These are phyloP conservation scores for Naegleria fowleri DNA, from an alignment of 208 protist genomes.

Conservation along the genomic window DNA sequence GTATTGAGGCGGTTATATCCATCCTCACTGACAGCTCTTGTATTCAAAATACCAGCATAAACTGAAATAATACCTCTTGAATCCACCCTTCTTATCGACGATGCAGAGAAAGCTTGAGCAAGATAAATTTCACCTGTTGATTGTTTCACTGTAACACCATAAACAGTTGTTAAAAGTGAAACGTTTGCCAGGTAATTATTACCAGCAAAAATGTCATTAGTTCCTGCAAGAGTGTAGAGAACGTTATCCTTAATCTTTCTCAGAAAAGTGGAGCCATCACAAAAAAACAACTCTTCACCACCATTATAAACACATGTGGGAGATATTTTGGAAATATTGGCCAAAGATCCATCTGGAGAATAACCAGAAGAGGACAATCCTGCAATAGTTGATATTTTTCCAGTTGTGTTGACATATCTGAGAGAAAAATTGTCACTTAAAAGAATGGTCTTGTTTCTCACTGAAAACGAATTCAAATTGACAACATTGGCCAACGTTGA, in stretches of 20 bases:
- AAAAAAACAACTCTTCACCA: neutral
- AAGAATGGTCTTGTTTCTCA: neutral
- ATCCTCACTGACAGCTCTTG: neutral
- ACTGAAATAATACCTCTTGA: neutral
- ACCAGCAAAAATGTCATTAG: neutral
- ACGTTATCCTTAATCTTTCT: neutral
- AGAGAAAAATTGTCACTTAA: neutral
- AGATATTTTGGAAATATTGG: neutral
- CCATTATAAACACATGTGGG: neutral
- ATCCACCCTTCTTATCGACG: neutral
- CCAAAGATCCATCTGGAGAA: neutral
- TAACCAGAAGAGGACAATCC: neutral
- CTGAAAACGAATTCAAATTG: neutral
- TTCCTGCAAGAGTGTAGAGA: neutral
- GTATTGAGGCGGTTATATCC: neutral
- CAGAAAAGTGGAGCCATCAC: neutral
- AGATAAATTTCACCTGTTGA: neutral
- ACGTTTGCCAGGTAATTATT: neutral
- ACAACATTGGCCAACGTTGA: neutral
- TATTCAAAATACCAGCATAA: neutral
- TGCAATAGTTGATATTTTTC: neutral
- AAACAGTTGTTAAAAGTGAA: neutral
- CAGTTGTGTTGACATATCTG: neutral
- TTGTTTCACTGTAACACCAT: neutral
- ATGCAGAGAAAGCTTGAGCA: neutral